Percentiles rank a stretch among this genome's conserved stretches.
Conservation (phyloP, 805 yeast genomes). For the Wickerhamiella domercqiae region DNA sequence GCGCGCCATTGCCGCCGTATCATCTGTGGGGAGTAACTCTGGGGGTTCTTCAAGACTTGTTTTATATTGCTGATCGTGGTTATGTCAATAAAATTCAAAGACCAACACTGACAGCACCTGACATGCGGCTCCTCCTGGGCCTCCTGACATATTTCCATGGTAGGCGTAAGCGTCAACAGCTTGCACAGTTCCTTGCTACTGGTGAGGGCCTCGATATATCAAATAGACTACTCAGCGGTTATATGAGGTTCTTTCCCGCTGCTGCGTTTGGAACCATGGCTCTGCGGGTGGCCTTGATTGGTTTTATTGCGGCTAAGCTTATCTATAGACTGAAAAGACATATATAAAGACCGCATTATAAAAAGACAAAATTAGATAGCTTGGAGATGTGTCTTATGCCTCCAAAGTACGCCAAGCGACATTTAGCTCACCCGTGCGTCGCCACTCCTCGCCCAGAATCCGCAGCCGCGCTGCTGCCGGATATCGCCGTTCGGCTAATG, state of each 20-base stretch:
- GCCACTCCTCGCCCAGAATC: slow-evolving; percentile 72
- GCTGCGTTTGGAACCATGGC: slow-evolving; percentile 11
- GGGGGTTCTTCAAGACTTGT: slow-evolving; percentile 22
- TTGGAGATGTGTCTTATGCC: not conserved
- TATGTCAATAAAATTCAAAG: slow-evolving; percentile 5
- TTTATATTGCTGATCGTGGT: slow-evolving; percentile 17
- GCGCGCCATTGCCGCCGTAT: slow-evolving; percentile 17
- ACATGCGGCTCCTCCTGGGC: slow-evolving; percentile 16
- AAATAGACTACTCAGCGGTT: slow-evolving; percentile 16
- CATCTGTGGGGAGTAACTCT: slow-evolving; percentile 28
- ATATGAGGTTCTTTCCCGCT: slow-evolving; percentile 15
- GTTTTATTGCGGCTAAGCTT: not conserved
- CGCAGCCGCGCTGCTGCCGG: slow-evolving; percentile 70
- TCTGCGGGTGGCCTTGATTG: not conserved
- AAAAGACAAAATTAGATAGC: no score
- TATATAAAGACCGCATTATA: no score
- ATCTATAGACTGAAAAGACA: no score
- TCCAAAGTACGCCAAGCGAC: slow-evolving; percentile 17
- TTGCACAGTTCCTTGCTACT: slow-evolving; percentile 4
- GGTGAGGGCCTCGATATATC: slow-evolving; percentile 17
- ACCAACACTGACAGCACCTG: slow-evolving; percentile 19
- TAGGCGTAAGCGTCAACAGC: slow-evolving; percentile 3
- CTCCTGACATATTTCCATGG: slow-evolving; percentile 5
- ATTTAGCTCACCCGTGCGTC: slow-evolving; percentile 29
- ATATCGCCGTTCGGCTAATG: slow-evolving; percentile 35